Base-by-base conservation (phyloP, 768 basidiomycete genomes). In the Psilocybe cyanescens region DNA sequence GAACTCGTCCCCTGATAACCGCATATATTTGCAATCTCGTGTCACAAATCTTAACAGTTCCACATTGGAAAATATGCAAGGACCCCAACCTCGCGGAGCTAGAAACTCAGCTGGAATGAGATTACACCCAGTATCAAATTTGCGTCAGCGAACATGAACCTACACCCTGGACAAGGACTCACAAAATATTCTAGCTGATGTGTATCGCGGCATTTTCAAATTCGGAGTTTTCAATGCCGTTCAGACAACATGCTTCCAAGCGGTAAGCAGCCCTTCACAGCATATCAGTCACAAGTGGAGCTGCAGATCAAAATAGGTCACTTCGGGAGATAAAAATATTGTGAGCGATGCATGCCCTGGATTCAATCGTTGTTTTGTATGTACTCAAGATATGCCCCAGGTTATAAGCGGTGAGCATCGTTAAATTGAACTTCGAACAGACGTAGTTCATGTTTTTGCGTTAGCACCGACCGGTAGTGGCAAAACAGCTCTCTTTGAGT, bases 391-490 rank as follows among this genome's bases (percentile, higher is more conserved):
- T 11, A 16, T 17, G 37, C n/a, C 37, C 24, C 52, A 94, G 92
- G 86, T 92, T 57, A 82, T 92, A 49, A 91, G 89, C 67, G 90
- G 88, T 91, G 73, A 51, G 57, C 4, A 16, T 35, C 11, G 31
- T 24, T 14, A 9, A 7, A 35, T 33, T 8, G 16, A 8, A 16
- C 19, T 53, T 2, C 3, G 37, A 16, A 14, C 14, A 11, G 3
- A 16, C 19, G 19, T 39, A 69, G 46, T 11, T 33, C 7, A 48
- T 45, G 4, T 19, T 16, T 31, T 30, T 52, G n/a, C 31, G 9
- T 8, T 70, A 94, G 96, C 97, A 2, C 97, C 97, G 0, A 99
- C 97, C 12, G 95, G 96, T 30, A 93, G 94, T 54, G 97, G 97
- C 30, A 99, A 99, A 75, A 99, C 97, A 0, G 94, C 91, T 8